Evolutionary conservation across 75 land plant genomes (phyloP).

Genomic region (Selaginella tamariscina): DNA sequence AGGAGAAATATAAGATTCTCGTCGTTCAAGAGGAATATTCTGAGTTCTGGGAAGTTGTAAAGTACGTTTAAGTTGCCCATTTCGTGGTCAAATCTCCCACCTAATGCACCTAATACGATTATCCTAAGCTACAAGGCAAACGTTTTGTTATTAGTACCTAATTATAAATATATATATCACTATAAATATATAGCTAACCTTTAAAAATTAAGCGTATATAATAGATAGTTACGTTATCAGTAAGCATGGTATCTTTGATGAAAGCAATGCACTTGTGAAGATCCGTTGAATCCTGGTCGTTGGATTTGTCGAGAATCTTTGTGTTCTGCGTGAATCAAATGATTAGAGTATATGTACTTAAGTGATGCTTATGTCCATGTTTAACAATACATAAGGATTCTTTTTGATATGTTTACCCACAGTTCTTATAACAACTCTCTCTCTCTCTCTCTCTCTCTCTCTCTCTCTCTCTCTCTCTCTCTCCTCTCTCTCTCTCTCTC

Average conservation of each 20-base stretch:
- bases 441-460: too few species aligned
- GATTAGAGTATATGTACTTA: too few species aligned
- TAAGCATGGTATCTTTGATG: not conserved
- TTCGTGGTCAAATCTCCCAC: slow-evolving; percentile 5
- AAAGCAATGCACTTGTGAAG: slow-evolving; percentile 2
- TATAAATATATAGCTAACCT: too few species aligned
- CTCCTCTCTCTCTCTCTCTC: too few species aligned
- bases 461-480: too few species aligned
- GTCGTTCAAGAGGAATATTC: not conserved
- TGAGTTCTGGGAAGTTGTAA: not conserved
- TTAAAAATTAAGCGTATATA: too few species aligned
- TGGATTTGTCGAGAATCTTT: not conserved
- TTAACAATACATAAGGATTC: not conserved
- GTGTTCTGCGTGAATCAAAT: not conserved
- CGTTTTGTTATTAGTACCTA: not conserved
- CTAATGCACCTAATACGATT: slow-evolving; percentile 3
- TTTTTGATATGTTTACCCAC: not conserved
- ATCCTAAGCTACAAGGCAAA: not conserved
- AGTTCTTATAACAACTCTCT: too few species aligned
- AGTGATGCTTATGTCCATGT: too few species aligned
- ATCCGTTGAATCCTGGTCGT: slow-evolving; percentile 8
- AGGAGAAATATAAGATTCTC: slow-evolving; percentile 4
- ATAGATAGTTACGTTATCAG: not conserved
- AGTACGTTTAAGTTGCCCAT: not conserved
- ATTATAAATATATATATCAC: not conserved